These are phyloP conservation scores for Thecaphora frezii DNA, from an alignment of 1,284 basidiomycete species.

Conservation along the genomic window DNA sequence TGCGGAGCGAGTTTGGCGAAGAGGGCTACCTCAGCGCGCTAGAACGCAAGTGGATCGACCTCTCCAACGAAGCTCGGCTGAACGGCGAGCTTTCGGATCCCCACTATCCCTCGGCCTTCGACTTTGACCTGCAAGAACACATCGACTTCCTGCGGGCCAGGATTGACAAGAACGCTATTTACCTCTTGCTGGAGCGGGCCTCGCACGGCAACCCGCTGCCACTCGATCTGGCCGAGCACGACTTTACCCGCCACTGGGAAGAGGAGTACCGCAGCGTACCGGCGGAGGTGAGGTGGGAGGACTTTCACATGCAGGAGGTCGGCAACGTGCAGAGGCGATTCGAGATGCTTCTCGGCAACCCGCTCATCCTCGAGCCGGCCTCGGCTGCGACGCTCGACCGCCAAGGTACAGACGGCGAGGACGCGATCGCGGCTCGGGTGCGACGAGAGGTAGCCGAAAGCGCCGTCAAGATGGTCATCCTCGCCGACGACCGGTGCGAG, in stretches of 20 bases:
- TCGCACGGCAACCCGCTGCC: constrained; percentile 27
- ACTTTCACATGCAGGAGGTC: constrained; percentile 13
- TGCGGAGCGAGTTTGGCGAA: constrained; percentile 69
- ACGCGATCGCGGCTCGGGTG: neutral
- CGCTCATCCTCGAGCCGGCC: constrained; percentile 7
- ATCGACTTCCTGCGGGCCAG: constrained; percentile 72
- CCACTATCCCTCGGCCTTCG: constrained; percentile 68
- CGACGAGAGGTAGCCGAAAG: constrained; percentile 16
- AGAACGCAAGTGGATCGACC: constrained; percentile 75
- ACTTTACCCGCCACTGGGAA: constrained; percentile 32
- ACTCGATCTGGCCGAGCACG: constrained; percentile 5
- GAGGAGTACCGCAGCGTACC: constrained; percentile 16
- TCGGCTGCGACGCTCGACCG: too few species aligned
- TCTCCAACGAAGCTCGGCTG: constrained; percentile 74
- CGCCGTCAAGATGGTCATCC: constrained; percentile 26
- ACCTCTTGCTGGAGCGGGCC: constrained; percentile 24
- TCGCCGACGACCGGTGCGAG: neutral
- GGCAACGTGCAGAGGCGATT: constrained; percentile 20
- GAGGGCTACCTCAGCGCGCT: constrained; percentile 75
- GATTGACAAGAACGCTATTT: constrained; percentile 72
- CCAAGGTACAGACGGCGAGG: neutral
- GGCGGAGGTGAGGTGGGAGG: constrained; percentile 12
- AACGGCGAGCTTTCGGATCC: constrained; percentile 71
- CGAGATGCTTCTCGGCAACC: constrained; percentile 13
- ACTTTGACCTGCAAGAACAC: constrained; percentile 76